Evolutionary conservation across 345 rosid species (phyloP), one percentile per base, ranked within the genome.

Genomic region (Hibiscus syriacus): DNA sequence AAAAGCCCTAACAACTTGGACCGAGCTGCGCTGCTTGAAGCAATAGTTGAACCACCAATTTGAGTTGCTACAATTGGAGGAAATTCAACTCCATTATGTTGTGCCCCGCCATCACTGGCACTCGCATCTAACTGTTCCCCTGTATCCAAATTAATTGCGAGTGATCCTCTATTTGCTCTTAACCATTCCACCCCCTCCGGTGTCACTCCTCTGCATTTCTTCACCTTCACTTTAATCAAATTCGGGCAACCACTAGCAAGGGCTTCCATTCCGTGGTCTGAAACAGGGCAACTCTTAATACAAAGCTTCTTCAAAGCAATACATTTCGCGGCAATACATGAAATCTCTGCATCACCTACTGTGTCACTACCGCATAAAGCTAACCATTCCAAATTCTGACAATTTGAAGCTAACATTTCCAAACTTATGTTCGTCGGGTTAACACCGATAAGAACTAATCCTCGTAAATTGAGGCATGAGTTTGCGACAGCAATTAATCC

Each of bases 181-280:
- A 87, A 75, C 82, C 78, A 68, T 46, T 80, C 88, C 0, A 80
- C 90, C n/a, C 77, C 81, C 20, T 72, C 81, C n/a, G 52, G 38
- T 34, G 95, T 90, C 62, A 90, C 92, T 29, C 81, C 84, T 80
- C 86, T 75, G 66, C 97, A 90, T 67, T 88, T 90, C 85, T 85
- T 90, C 75, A 90, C 86, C 80, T 88, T 90, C 68, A 88, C 85
- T 73, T 90, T 88, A 8, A 90, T 81, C 82, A 88, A 76, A 72
- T 88, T 90, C 0, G 92, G 97, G 77, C 92, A 90, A 64, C 97
- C 92, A 20, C 38, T 65, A 4, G 80, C 94, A 14, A 90, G 76
- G 0, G 92, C 90, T 75, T 88, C 86, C 83, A 90, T 76, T n/a
- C 90, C 97, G 3, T 61, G 76, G 70, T 86, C 80, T 0, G 92